These are phyloP conservation scores for Luffa aegyptiaca DNA, from an alignment of 306 rosid species.

Conservation along the genomic window DNA sequence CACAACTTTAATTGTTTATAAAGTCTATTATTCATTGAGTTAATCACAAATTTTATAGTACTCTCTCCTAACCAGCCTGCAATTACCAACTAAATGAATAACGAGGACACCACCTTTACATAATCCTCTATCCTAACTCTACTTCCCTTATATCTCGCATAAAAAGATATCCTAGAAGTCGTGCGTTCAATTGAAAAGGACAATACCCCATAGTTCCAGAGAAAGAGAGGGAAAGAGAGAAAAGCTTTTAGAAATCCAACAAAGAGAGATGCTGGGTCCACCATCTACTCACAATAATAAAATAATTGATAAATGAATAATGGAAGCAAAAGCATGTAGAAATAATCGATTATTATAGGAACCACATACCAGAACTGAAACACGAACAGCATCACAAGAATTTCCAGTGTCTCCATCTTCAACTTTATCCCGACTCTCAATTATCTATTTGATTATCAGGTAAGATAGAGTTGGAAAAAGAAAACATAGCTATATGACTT, in stretches of 20 bases:
- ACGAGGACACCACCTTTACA: not conserved
- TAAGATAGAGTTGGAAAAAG: constrained; percentile 1
- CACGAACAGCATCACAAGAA: constrained; percentile 89
- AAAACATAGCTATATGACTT: constrained; percentile 1
- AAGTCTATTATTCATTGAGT: no score
- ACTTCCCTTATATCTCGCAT: not conserved
- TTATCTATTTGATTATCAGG: constrained; percentile 41
- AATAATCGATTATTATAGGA: not conserved
- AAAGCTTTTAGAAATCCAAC: not conserved
- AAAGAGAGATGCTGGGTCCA: not conserved
- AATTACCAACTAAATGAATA: not conserved
- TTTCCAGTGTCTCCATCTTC: constrained; percentile 45
- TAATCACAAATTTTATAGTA: not conserved
- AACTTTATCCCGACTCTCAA: constrained; percentile 79
- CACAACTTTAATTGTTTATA: not conserved
- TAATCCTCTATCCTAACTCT: not conserved
- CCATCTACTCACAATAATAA: not conserved
- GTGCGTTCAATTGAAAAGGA: not conserved
- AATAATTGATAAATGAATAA: not conserved
- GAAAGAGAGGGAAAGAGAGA: not conserved
- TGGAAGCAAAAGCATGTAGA: not conserved
- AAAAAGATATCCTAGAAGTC: not conserved
- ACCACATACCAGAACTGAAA: constrained; percentile 76
- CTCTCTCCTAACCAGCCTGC: not conserved
- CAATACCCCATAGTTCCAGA: not conserved